phyloP scores from a whole-genome alignment of 768 basidiomycete genomes.

The Agrocybe praecox region DNA sequence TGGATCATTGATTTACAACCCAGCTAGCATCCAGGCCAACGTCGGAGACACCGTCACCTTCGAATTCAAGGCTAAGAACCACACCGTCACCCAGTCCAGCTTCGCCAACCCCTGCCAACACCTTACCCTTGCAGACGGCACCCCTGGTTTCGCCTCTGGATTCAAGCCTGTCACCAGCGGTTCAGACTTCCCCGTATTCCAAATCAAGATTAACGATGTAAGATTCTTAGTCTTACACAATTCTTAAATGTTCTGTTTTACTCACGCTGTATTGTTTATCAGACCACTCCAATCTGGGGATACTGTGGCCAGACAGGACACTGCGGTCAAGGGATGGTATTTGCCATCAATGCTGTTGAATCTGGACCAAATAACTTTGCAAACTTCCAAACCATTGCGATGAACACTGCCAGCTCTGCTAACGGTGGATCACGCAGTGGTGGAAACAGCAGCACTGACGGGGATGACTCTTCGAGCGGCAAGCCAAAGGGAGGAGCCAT shows the following conservation, averaged over 20 bases:
- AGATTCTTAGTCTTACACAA: conserved; percentile 2
- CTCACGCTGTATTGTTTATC: not conserved
- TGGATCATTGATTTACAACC: conserved; percentile 33
- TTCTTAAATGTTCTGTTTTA: not conserved
- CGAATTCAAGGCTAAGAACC: conserved; percentile 48
- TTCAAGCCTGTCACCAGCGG: conserved; percentile 46
- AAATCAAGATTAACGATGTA: conserved; percentile 50
- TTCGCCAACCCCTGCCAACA: conserved; percentile 38
- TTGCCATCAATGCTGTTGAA: conserved; percentile 58
- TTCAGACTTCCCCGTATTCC: conserved; percentile 46
- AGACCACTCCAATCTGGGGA: conserved; percentile 58
- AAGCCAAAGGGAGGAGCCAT: not conserved
- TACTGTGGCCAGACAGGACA: conserved; percentile 58
- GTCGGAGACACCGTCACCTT: conserved; percentile 47
- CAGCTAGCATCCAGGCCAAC: conserved; percentile 40
- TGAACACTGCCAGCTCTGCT: conserved; percentile 18
- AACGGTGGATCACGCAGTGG: conserved; percentile 12
- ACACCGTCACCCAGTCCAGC: conserved; percentile 46
- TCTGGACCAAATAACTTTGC: conserved; percentile 51
- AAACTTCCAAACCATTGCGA: conserved; percentile 44
- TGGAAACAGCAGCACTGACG: not conserved
- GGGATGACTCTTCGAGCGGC: not conserved
- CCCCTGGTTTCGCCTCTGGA: conserved; percentile 41
- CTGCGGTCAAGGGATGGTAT: conserved; percentile 65
- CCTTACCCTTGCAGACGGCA: conserved; percentile 22